Percentiles rank a stretch among this genome's conserved stretches.
These are phyloP conservation scores for Bertia moriformis DNA, from an alignment of 2,329 filamentous ascomycete genomes.

Conservation along the genomic window DNA sequence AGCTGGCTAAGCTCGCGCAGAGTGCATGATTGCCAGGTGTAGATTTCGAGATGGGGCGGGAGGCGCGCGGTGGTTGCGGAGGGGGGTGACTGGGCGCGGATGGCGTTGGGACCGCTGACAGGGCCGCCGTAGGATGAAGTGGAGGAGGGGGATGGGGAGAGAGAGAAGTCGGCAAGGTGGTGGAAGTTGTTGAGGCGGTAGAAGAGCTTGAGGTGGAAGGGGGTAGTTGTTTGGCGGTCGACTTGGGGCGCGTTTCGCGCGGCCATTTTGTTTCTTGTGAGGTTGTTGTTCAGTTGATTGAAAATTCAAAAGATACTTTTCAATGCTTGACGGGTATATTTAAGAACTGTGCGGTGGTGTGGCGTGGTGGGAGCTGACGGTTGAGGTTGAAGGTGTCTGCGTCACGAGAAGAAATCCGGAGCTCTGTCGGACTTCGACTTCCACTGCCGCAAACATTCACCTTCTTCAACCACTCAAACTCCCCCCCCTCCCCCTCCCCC, in stretches of 20 bases:
- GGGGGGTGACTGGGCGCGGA: conserved; percentile 25
- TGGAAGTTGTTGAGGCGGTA: conserved; percentile 37
- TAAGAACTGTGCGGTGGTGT: too few relatives aligned
- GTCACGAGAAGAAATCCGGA: too few relatives aligned
- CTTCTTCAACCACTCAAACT: too few relatives aligned
- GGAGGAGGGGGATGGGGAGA: conserved; percentile 1
- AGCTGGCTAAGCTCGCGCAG: conserved; percentile 69
- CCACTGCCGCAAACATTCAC: too few relatives aligned
- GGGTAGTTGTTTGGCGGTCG: conserved; percentile 58
- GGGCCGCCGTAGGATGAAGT: conserved; percentile 1
- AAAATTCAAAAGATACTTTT: conserved; percentile 3
- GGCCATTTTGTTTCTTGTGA: too few relatives aligned
- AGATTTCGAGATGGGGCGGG: conserved; percentile 60
- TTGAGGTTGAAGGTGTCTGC: too few relatives aligned
- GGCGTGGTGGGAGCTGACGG: too few relatives aligned
- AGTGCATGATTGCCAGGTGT: conserved; percentile 74
- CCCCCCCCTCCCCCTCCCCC: too few relatives aligned
- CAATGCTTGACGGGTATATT: too few relatives aligned
- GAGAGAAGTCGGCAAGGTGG: background rate
- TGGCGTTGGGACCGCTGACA: conserved; percentile 1
- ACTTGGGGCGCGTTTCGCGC: conserved; percentile 22
- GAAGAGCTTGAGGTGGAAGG: conserved; percentile 76
- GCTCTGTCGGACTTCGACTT: too few relatives aligned
- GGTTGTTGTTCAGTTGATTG: conserved; percentile 5
- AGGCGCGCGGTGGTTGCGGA: conserved; percentile 27